Percentiles rank a stretch among this genome's conserved stretches.
phyloP scores from a whole-genome alignment of 2,329 filamentous ascomycete species.

The Raffaelea arxii region DNA sequence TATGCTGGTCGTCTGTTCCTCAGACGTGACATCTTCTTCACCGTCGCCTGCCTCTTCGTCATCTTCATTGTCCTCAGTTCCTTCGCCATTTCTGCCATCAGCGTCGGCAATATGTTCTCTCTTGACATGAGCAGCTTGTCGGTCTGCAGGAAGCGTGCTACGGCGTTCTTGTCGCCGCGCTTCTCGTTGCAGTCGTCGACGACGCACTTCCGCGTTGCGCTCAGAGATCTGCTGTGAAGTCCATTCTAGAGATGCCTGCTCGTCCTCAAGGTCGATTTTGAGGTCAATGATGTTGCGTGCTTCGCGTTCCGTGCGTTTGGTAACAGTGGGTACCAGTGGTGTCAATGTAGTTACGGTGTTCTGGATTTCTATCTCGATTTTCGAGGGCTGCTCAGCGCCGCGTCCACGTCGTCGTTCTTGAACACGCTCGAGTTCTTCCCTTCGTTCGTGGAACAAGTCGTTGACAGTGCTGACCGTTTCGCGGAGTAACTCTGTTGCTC shows the following conservation, averaged over 20 bases:
- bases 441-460: conserved; percentile 29
- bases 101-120: conserved; percentile 13
- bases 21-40: conserved; percentile 10
- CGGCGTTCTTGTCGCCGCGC: conserved; percentile 3
- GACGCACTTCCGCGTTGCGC: conserved; percentile 15
- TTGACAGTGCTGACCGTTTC: conserved; percentile 36
- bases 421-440: conserved; percentile 20
- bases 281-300: conserved; percentile 40
- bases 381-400: conserved; percentile 12
- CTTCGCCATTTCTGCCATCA: conserved; percentile 16
- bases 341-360: conserved; percentile 26
- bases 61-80: conserved; percentile 15
- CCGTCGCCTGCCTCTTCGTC: conserved; percentile 16
- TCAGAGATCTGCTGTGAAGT: conserved; percentile 21
- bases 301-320: conserved; percentile 33
- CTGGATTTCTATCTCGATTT: conserved; percentile 21
- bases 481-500: conserved; percentile 33
- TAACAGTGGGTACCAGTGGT: conserved; percentile 29
- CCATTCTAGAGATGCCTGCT: conserved; percentile 27
- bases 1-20: conserved; percentile 16
- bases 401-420: conserved; percentile 25
- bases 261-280: conserved; percentile 39
- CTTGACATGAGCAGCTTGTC: too few species aligned
- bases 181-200: conserved; percentile 6
- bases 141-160: too few species aligned